These are phyloP conservation scores for Phytophthora cryptogea DNA, from an alignment of 352 stramenopile genomes.

Conservation along the genomic window DNA sequence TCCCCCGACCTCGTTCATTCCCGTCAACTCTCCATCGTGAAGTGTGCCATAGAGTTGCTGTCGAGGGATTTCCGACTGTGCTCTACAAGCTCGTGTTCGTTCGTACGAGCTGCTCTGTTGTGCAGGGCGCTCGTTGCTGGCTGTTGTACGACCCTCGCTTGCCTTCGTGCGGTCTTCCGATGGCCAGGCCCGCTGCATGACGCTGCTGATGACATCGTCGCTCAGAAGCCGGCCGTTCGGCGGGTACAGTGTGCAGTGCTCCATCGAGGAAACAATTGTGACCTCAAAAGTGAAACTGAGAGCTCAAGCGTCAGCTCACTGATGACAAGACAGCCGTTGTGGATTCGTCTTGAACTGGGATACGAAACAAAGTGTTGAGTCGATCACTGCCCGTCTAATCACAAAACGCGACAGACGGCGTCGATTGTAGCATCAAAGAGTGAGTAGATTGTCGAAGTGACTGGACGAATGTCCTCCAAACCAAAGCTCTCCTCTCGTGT, in stretches of 20 bases:
- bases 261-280: not conserved
- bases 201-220: slow-evolving; percentile 10
- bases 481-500: too few species aligned
- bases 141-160: not conserved
- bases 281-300: slow-evolving; percentile 2
- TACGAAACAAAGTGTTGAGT: too few species aligned
- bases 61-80: not conserved
- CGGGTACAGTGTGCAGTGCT: slow-evolving; percentile 5
- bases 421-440: too few species aligned
- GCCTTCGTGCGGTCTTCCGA: not conserved
- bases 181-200: slow-evolving; percentile 6
- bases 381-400: too few species aligned
- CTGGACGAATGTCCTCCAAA: too few species aligned
- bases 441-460: too few species aligned
- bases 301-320: slow-evolving; percentile 2
- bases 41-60: not conserved
- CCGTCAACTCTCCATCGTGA: not conserved
- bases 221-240: slow-evolving; percentile 12
- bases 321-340: not conserved
- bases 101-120: not conserved
- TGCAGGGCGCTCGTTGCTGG: not conserved
- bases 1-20: not conserved
- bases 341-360: too few species aligned
- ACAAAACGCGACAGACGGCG: too few species aligned
- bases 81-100: not conserved